A percentile compares a stretch with the other conserved stretches of the same genome.
These are phyloP conservation scores for Penicillium canariense DNA, from an alignment of 495 filamentous ascomycete species.

Conservation along the genomic window DNA sequence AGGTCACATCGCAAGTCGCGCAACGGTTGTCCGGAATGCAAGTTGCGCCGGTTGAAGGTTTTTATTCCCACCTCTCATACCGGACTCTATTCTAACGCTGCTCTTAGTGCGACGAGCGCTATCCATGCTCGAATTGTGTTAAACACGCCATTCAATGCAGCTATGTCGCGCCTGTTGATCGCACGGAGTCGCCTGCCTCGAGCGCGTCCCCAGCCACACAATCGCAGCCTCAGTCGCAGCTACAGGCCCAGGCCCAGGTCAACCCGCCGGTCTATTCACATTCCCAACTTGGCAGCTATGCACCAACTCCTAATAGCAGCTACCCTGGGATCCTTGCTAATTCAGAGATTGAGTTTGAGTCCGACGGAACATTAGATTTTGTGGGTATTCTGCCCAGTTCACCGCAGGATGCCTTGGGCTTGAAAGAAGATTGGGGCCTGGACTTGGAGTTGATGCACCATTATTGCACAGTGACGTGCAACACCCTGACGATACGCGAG, in stretches of 20 bases:
- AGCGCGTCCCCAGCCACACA: conserved; percentile 4
- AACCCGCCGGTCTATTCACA: not conserved
- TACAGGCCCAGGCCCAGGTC: not conserved
- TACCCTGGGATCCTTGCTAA: not conserved
- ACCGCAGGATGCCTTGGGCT: not conserved
- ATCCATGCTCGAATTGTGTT: conserved; percentile 27
- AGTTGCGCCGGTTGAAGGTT: conserved; percentile 25
- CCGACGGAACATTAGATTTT: conserved; percentile 13
- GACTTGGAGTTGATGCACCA: conserved; percentile 39
- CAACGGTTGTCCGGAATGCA: conserved; percentile 30
- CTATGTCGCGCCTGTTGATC: conserved; percentile 11
- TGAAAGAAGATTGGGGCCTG: conserved; percentile 20
- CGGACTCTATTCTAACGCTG: not conserved
- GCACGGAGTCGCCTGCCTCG: conserved; percentile 1
- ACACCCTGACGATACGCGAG: conserved; percentile 20
- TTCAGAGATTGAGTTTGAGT: not conserved
- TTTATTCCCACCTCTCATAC: not conserved
- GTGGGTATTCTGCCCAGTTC: conserved; percentile 10
- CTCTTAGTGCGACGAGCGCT: conserved; percentile 24
- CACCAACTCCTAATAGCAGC: conserved; percentile 1
- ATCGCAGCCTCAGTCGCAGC: conserved; percentile 1
- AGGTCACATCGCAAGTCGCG: conserved; percentile 29
- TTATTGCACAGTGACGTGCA: conserved; percentile 30
- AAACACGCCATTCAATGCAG: conserved; percentile 25
- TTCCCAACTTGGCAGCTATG: conserved; percentile 1